Evolutionary conservation across 352 stramenopile genomes (phyloP), one percentile per base, ranked within the genome.

Genomic region (Pseudoperonospora humuli): DNA sequence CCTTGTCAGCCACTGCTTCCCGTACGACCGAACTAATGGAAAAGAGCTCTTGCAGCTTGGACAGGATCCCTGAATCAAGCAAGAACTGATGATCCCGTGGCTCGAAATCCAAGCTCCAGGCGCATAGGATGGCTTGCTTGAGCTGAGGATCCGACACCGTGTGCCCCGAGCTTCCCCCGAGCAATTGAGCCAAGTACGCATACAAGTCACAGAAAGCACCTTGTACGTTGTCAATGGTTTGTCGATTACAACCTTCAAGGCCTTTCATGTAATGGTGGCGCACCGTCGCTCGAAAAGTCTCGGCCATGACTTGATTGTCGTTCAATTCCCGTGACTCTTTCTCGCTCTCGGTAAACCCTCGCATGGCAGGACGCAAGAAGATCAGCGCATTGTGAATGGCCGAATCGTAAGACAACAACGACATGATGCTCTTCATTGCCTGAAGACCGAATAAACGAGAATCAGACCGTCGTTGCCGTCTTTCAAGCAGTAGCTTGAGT

Each of bases 221-320:
- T 46, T 86, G 79, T 8, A 91, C 67, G 5, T 46, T 55, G 21
- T 89, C 53, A 5, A 75, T 61, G 15, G 64, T 81, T 3, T 69
- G 64, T 11, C 74, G 64, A 54, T 70, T 85, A 40, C 77, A 94
- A 0, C 79, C 82, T 61, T 94, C 82, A 10, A 94, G 64, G 11
- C 80, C 79, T 47, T 94, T 94, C 19, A 92, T 50, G 35, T 94
- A 92, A 36, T 94, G 82, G 28, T 94, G 82, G 1, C 82, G 65
- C 26, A 91, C 77, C 0, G 82, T 94, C 32, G 82, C 79, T 7
- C 82, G 77, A 39, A 94, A 94, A 1, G 74, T 89, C 42, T 90
- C 77, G 3, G 75, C 73, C 1, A 92, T 57, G n/a, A 86, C 57
- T 34, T 86, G 70, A 0, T 69, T 72, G 36, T 90, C 80, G 48